Evolutionary conservation across 768 basidiomycete genomes (phyloP).

Genomic region (Porphyrellus cyaneotinctus): DNA sequence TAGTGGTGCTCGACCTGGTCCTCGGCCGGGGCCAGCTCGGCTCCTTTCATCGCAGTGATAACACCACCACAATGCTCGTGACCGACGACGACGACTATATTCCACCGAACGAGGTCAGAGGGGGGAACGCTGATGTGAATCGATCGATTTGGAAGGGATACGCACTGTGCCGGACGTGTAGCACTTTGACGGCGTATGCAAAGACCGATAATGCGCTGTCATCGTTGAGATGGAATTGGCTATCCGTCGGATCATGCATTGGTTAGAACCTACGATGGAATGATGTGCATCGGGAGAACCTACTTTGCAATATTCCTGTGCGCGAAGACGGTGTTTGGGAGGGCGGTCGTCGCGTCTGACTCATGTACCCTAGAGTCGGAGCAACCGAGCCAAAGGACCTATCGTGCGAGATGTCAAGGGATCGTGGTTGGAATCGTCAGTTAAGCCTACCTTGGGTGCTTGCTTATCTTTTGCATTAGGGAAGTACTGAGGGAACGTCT

Average conservation of each 20-base stretch:
- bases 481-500: conserved; percentile 22
- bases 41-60: conserved; percentile 32
- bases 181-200: conserved; percentile 61
- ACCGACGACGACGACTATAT: conserved; percentile 70
- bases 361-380: conserved; percentile 86
- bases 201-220: conserved; percentile 66
- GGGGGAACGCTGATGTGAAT: conserved; percentile 9
- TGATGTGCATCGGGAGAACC: conserved; percentile 17
- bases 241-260: conserved; percentile 23
- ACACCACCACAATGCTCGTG: conserved; percentile 83
- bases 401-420: not conserved
- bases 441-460: conserved; percentile 17
- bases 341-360: conserved; percentile 59
- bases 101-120: not conserved
- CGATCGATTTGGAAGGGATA: conserved; percentile 23
- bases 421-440: not conserved
- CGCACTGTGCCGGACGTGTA: conserved; percentile 72
- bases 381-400: conserved; percentile 80
- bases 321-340: conserved; percentile 79
- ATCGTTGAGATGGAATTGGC: conserved; percentile 71
- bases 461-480: conserved; percentile 9
- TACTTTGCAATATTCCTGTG: conserved; percentile 88
- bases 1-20: conserved; percentile 2
- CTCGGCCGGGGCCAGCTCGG: not conserved
- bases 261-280: too few relatives aligned